Percentiles rank a stretch among this genome's conserved stretches.
Evolutionary conservation across 805 yeast genomes (phyloP).

Genomic region (Cyberlindnera meyerae): DNA sequence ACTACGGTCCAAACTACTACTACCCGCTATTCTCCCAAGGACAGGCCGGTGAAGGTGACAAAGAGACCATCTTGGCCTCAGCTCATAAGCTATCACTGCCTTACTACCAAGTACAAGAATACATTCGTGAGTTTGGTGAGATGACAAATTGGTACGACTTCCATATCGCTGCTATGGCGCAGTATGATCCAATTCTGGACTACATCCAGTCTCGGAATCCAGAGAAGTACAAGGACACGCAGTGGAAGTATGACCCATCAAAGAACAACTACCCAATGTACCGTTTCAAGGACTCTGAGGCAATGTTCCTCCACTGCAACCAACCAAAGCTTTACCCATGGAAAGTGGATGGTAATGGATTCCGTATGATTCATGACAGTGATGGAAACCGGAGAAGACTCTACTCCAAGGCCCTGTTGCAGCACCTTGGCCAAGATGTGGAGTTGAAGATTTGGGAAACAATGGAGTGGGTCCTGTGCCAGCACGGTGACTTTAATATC

Average conservation of each 20-base stretch:
- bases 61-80: conserved; percentile 72
- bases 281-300: conserved; percentile 19
- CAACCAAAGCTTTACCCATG: conserved; percentile 28
- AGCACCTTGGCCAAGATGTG: conserved; percentile 26
- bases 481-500: conserved; percentile 32
- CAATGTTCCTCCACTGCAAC: conserved; percentile 26
- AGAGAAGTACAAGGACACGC: conserved; percentile 13
- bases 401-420: conserved; percentile 15
- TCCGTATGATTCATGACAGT: conserved; percentile 18
- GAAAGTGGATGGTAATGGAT: conserved; percentile 26
- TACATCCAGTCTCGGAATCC: conserved; percentile 18
- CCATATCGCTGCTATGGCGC: conserved; percentile 54
- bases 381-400: conserved; percentile 22
- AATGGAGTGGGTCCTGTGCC: conserved; percentile 26
- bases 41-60: conserved; percentile 74
- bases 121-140: conserved; percentile 47
- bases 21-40: conserved; percentile 64
- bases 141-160: conserved; percentile 28
- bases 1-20: conserved; percentile 54
- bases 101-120: conserved; percentile 51
- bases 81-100: conserved; percentile 45
- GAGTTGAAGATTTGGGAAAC: conserved; percentile 27
- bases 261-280: conserved; percentile 22
- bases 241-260: conserved; percentile 13
- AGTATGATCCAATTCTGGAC: conserved; percentile 46